These are phyloP conservation scores for Houttuynia cordata DNA, from an alignment of 164 flowering plant genomes.

Conservation along the genomic window DNA sequence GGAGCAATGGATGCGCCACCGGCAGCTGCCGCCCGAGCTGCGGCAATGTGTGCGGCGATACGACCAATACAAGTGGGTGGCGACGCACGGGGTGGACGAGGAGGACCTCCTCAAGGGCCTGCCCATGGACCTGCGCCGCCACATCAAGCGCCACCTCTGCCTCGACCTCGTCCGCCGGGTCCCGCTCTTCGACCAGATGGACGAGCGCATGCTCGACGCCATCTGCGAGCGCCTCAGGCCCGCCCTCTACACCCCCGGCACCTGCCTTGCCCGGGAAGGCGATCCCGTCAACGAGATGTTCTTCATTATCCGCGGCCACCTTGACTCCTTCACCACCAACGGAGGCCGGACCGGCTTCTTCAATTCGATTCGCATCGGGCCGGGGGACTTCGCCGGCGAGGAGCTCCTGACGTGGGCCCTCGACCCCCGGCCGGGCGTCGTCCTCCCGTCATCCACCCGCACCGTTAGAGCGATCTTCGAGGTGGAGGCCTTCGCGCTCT, in stretches of 20 bases:
- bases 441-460: conserved; percentile 79
- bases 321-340: conserved; percentile 82
- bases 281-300: conserved; percentile 91
- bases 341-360: conserved; percentile 95
- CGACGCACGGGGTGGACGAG: conserved; percentile 88
- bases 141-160: conserved; percentile 90
- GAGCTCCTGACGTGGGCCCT: conserved; percentile 93
- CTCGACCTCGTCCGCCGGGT: conserved; percentile 84
- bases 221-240: conserved; percentile 92
- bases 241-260: conserved; percentile 61
- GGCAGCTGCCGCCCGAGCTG: conserved; percentile 78
- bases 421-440: conserved; percentile 54
- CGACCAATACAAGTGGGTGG: conserved; percentile 87
- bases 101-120: conserved; percentile 66
- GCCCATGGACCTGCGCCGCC: conserved; percentile 76
- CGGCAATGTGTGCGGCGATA: conserved; percentile 57
- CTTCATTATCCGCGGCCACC: conserved; percentile 81
- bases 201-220: conserved; percentile 80
- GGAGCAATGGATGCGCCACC: conserved; percentile 95
- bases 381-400: conserved; percentile 93
- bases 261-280: conserved; percentile 73
- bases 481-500: conserved; percentile 79
- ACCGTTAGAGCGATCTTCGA: conserved; percentile 72
- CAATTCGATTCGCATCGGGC: conserved; percentile 68
- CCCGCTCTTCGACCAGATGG: conserved; percentile 89